phyloP scores from a whole-genome alignment of 768 basidiomycete genomes.

The Dioszegia crocea region DNA sequence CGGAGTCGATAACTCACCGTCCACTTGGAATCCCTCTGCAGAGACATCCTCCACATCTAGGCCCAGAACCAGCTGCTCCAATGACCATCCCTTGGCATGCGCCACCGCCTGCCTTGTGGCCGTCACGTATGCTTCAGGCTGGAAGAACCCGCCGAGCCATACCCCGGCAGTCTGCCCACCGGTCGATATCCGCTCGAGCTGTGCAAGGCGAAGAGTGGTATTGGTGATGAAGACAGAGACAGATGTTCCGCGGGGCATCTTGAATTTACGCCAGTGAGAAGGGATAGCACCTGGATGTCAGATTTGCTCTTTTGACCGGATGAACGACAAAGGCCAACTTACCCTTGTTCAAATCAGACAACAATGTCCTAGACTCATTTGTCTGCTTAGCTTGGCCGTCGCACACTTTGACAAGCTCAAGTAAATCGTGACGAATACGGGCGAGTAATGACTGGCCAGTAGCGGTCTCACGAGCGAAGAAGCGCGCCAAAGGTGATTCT shows the following conservation, averaged over 20 bases:
- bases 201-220: conserved; percentile 71
- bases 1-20: conserved; percentile 59
- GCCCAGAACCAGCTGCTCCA: conserved; percentile 77
- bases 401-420: conserved; percentile 76
- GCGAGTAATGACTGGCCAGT: conserved; percentile 75
- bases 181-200: conserved; percentile 68
- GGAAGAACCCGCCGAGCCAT: conserved; percentile 91
- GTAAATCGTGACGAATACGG: conserved; percentile 74
- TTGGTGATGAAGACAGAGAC: conserved; percentile 82
- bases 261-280: conserved; percentile 81
- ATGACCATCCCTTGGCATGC: conserved; percentile 82
- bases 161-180: conserved; percentile 57
- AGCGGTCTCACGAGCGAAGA: conserved; percentile 80
- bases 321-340: too few species aligned
- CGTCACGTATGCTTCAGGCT: conserved; percentile 93
- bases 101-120: conserved; percentile 95
- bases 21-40: conserved; percentile 74
- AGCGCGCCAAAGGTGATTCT: conserved; percentile 73
- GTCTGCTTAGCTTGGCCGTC: conserved; percentile 87
- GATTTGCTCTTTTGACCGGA: too few species aligned
- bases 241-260: conserved; percentile 73
- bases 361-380: conserved; percentile 85
- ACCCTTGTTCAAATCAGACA: conserved; percentile 89
- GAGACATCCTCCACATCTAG: conserved; percentile 78
- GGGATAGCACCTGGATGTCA: conserved; percentile 91